Evolutionary conservation across 257 asterid genomes (phyloP).

Genomic region (Scutellaria baicalensis): DNA sequence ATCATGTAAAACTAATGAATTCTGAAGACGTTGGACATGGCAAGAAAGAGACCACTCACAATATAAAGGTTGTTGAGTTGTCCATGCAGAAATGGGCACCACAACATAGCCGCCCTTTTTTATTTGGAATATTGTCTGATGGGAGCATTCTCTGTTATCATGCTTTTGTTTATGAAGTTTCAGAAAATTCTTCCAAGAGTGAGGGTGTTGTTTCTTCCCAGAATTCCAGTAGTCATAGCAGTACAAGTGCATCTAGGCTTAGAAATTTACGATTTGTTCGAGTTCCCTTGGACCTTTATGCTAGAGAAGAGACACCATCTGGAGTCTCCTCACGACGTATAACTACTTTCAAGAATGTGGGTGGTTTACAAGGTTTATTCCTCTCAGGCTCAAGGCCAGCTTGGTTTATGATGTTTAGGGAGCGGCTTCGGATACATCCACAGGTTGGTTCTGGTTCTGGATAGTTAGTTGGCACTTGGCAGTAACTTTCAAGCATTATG

Average conservation of each 20-base stretch:
- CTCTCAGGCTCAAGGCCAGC: constrained; percentile 79
- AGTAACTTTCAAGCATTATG: not conserved
- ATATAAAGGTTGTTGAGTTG: constrained; percentile 73
- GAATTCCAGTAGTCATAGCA: constrained; percentile 29
- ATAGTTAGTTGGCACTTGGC: not conserved
- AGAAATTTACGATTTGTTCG: constrained; percentile 82
- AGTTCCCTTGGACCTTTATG: constrained; percentile 59
- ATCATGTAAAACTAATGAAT: constrained; percentile 25
- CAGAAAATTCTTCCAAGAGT: constrained; percentile 54
- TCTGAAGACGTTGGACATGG: constrained; percentile 50
- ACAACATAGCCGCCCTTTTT: constrained; percentile 76
- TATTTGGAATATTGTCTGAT: constrained; percentile 81
- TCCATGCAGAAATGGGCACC: constrained; percentile 87
- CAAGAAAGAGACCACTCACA: constrained; percentile 56
- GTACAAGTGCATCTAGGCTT: constrained; percentile 71
- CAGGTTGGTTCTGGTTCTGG: constrained; percentile 55
- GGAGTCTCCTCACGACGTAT: constrained; percentile 60
- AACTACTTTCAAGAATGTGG: constrained; percentile 72
- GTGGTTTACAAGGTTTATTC: constrained; percentile 87
- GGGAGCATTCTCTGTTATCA: constrained; percentile 94
- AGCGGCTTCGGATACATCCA: constrained; percentile 86
- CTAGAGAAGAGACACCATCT: constrained; percentile 68
- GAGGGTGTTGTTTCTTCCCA: constrained; percentile 43
- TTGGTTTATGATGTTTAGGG: constrained; percentile 94
- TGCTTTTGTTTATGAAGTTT: constrained; percentile 66